A percentile compares a stretch with the other conserved stretches of the same genome.
phyloP scores from a whole-genome alignment of 345 rosid genomes.

The Murraya koenigii region DNA sequence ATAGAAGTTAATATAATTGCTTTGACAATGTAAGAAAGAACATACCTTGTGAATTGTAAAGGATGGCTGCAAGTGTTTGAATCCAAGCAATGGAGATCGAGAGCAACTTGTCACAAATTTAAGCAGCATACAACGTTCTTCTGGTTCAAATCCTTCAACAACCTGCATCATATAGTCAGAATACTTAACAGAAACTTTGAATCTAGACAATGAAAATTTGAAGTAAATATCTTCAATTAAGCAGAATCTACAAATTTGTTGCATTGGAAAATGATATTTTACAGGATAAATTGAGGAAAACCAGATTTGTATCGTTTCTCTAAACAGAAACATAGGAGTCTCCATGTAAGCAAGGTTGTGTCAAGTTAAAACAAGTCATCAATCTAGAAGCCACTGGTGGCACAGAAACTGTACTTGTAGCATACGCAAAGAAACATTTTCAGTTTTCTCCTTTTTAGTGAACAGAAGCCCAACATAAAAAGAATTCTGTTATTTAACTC shows the following conservation, averaged over 20 bases:
- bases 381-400: neutral
- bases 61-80: slow-evolving; percentile 89
- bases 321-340: neutral
- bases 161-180: slow-evolving; percentile 50
- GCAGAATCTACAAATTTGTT: neutral
- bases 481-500: slow-evolving; percentile 3
- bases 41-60: slow-evolving; percentile 90
- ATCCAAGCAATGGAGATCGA: slow-evolving; percentile 91
- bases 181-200: neutral
- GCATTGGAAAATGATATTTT: neutral
- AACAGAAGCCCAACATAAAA: neutral
- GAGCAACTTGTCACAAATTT: slow-evolving; percentile 98
- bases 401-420: neutral
- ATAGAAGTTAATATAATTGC: neutral
- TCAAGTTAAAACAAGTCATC: neutral
- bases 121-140: slow-evolving; percentile 87
- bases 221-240: slow-evolving; percentile 3
- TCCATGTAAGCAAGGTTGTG: slow-evolving; percentile 5
- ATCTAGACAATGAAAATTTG: neutral
- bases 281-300: neutral
- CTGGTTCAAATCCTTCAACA: slow-evolving; percentile 76
- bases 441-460: neutral
- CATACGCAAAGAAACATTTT: neutral
- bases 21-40: slow-evolving; percentile 2
- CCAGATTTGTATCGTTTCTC: neutral